Evolutionary conservation across 176 grass and related monocot genomes (phyloP), one percentile per base, ranked within the genome.

Genomic region (Eleusine coracana): DNA sequence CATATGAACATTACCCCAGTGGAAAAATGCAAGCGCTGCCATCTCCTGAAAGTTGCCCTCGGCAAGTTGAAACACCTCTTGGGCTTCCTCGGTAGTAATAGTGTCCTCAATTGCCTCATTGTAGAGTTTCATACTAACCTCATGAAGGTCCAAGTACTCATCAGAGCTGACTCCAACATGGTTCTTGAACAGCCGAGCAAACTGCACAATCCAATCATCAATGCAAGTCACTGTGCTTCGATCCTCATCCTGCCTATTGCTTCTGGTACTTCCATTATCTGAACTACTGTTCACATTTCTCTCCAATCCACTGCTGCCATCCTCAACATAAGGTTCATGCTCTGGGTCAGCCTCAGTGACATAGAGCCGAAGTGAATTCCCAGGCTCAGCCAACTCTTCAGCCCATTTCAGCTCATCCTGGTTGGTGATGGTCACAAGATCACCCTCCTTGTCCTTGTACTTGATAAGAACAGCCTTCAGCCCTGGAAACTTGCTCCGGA

Each of bases 1-100:
- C 88, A 95, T 88, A 49, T 93, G 88, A 70, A 98, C 88, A 92
- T 98, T 98, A 62, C 96, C 96, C 92, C 87, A 98, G 34, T 98
- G 94, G 64, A 98, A 98, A 83, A 93, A 87, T 36, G 90, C 90
- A 46, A 98, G 68, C n/a, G 96, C 96, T 20, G 82, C 87, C 92
- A 95, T 95, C 74, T 95, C 89, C 86, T 98, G 92, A 21, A 98
- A 98, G 66, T 95, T 98, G 11, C 77, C 72, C 76, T 98, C 90
- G 0, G 85, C 90, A 67, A 98, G 76, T 39, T 98, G 61, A 80
- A 91, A 93, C 73, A 95, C 88, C 85, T 95, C 86, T 86, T 95
- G 91, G 29, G 91, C 96, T 80, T 95, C 96, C 42, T 98, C 92
- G 20, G 90, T 91, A 23, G 91, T 93, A 77, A 95, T 74, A 3